Percentiles rank a stretch among this genome's conserved stretches.
These are phyloP conservation scores for Ustilago cynodontis DNA, from an alignment of 1,284 basidiomycete genomes.

Conservation along the genomic window DNA sequence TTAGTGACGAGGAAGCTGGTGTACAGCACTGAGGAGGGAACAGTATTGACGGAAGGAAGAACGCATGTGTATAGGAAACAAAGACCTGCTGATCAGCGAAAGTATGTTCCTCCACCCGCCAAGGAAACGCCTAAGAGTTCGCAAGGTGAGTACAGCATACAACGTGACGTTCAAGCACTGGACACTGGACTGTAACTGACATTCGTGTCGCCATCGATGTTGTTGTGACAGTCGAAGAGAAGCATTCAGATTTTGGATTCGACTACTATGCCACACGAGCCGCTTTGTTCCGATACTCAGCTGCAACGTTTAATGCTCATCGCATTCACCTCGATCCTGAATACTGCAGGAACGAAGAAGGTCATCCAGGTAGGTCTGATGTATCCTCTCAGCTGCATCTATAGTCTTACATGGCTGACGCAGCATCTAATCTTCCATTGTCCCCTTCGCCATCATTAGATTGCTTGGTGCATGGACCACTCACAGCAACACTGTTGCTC, in stretches of 20 bases:
- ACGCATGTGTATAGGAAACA: conserved; percentile 42
- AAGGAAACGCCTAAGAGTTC: conserved; percentile 9
- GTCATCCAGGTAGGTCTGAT: conserved; percentile 39
- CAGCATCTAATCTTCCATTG: too few species aligned
- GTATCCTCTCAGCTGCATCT: too few species aligned
- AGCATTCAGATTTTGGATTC: conserved; percentile 45
- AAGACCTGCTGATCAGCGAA: conserved; percentile 28
- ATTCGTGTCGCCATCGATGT: not conserved
- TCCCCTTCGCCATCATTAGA: conserved; percentile 8
- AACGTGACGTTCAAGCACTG: too few species aligned
- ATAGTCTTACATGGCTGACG: not conserved
- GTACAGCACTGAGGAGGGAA: conserved; percentile 16
- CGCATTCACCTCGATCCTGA: conserved; percentile 62
- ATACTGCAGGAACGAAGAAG: conserved; percentile 62
- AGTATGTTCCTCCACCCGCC: conserved; percentile 15
- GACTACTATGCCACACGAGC: conserved; percentile 48
- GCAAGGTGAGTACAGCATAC: conserved; percentile 22
- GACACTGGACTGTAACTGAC: not conserved
- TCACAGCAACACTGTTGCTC: conserved; percentile 55
- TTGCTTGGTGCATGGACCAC: conserved; percentile 59
- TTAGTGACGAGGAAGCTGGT: conserved; percentile 39
- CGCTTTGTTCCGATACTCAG: conserved; percentile 65
- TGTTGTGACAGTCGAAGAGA: conserved; percentile 27
- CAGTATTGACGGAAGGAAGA: conserved; percentile 37
- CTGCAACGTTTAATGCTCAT: conserved; percentile 66